Evolutionary conservation across 1,284 basidiomycete genomes (phyloP).

Genomic region (Amylostereum areolatum): DNA sequence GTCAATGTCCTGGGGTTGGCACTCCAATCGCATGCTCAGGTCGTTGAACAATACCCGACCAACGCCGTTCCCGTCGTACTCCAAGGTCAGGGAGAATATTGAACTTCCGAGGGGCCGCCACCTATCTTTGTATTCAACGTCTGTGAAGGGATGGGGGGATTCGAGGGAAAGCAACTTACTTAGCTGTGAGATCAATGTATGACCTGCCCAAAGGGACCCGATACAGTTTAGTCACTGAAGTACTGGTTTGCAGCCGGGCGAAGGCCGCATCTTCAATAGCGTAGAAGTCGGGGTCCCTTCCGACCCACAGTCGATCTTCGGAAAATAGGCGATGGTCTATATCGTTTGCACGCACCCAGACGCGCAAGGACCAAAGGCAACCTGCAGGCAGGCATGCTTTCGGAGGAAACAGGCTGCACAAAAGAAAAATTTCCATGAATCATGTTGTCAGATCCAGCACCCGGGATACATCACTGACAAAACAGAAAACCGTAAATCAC

Average conservation of each 20-base stretch:
- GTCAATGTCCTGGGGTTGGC: conserved; percentile 39
- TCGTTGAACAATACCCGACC: conserved; percentile 48
- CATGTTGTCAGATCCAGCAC: background rate
- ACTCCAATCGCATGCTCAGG: conserved; percentile 32
- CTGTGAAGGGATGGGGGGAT: background rate
- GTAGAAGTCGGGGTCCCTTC: conserved; percentile 52
- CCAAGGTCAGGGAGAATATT: conserved; percentile 44
- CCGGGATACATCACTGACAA: conserved; percentile 34
- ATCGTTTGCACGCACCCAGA: conserved; percentile 48
- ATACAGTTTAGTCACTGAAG: conserved; percentile 40
- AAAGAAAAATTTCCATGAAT: background rate
- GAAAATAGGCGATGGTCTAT: conserved; percentile 54
- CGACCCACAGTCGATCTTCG: conserved; percentile 54
- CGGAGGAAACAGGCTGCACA: conserved; percentile 49
- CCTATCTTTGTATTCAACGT: conserved; percentile 1
- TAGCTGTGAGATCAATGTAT: conserved; percentile 43
- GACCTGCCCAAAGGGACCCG: conserved; percentile 46
- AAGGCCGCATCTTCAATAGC: conserved; percentile 48
- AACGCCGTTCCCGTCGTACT: conserved; percentile 54
- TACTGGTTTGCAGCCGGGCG: conserved; percentile 35
- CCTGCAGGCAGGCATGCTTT: conserved; percentile 42
- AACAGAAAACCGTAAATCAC: conserved; percentile 45
- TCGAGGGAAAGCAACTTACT: conserved; percentile 24
- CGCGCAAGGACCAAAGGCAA: conserved; percentile 45
- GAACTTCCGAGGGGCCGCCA: conserved; percentile 19